A percentile compares a stretch with the other conserved stretches of the same genome.
Conservation (phyloP, 805 yeast genomes). For the Monosporozyma siamensis region DNA sequence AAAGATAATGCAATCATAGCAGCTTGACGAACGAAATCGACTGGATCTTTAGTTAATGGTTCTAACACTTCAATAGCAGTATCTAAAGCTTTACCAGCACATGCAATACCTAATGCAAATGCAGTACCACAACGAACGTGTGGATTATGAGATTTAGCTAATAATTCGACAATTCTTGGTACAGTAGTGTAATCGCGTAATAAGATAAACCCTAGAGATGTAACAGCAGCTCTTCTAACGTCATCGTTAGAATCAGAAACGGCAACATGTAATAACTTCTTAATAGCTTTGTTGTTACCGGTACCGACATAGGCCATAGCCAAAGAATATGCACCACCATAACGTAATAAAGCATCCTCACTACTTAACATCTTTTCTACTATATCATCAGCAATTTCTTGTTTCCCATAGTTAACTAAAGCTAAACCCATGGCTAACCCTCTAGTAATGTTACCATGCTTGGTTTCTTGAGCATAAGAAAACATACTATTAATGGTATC, state of each 20-base stretch:
- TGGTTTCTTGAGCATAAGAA: constrained; percentile 86
- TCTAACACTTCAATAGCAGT: constrained; percentile 88
- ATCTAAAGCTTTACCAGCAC: constrained; percentile 87
- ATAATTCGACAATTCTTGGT: constrained; percentile 87
- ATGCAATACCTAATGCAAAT: constrained; percentile 90
- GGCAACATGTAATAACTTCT: constrained; percentile 80
- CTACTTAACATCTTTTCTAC: constrained; percentile 60
- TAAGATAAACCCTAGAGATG: constrained; percentile 81
- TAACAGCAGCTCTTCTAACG: constrained; percentile 93
- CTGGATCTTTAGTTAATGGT: constrained; percentile 87
- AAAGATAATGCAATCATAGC: constrained; percentile 87
- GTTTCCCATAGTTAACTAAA: constrained; percentile 74
- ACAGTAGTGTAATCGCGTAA: constrained; percentile 87
- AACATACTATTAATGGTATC: constrained; percentile 69
- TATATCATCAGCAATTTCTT: constrained; percentile 62
- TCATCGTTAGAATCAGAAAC: constrained; percentile 95
- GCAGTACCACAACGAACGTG: constrained; percentile 98
- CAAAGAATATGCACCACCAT: constrained; percentile 91
- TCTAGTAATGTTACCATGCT: constrained; percentile 90
- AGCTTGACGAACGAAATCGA: constrained; percentile 97
- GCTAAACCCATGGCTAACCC: constrained; percentile 90
- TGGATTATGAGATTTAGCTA: constrained; percentile 92
- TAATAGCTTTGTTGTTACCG: constrained; percentile 79
- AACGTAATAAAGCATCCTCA: constrained; percentile 78
- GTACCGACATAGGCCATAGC: constrained; percentile 97